phyloP scores from a whole-genome alignment of 345 rosid genomes.

The Rubroshorea leprosula region DNA sequence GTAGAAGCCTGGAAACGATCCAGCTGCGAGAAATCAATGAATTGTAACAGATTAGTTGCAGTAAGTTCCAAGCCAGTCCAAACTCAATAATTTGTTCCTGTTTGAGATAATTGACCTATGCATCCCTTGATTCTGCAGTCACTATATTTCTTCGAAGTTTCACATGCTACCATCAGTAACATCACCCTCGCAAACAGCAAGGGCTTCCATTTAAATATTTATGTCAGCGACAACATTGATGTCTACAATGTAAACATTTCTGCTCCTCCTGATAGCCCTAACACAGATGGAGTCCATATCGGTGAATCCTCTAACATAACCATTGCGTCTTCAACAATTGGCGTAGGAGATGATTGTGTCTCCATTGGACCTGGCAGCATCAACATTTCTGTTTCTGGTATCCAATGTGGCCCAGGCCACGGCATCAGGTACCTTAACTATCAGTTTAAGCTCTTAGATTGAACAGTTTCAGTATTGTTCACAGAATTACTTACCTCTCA shows the following conservation, averaged over 20 bases:
- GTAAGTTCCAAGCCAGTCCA: slow-evolving; percentile 22
- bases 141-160: slow-evolving; percentile 30
- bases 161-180: slow-evolving; percentile 31
- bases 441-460: too few relatives aligned
- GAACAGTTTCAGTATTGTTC: too few relatives aligned
- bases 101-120: background rate
- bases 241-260: slow-evolving; percentile 26
- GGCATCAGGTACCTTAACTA: slow-evolving; percentile 53
- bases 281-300: slow-evolving; percentile 60
- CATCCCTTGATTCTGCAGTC: slow-evolving; percentile 26
- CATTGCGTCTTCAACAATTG: slow-evolving; percentile 32
- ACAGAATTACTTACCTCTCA: background rate
- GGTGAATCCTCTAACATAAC: slow-evolving; percentile 35
- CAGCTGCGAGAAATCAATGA: slow-evolving; percentile 23
- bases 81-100: background rate
- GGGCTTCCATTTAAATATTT: slow-evolving; percentile 41
- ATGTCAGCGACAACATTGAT: slow-evolving; percentile 23
- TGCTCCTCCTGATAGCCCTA: slow-evolving; percentile 56
- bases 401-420: slow-evolving; percentile 52
- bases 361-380: slow-evolving; percentile 47
- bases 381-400: slow-evolving; percentile 25
- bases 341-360: slow-evolving; percentile 55
- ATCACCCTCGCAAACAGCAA: slow-evolving; percentile 35
- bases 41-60: slow-evolving; percentile 25
- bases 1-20: slow-evolving; percentile 36